Conservation (phyloP, 345 rosid species). For the Eucalyptus camaldulensis region DNA sequence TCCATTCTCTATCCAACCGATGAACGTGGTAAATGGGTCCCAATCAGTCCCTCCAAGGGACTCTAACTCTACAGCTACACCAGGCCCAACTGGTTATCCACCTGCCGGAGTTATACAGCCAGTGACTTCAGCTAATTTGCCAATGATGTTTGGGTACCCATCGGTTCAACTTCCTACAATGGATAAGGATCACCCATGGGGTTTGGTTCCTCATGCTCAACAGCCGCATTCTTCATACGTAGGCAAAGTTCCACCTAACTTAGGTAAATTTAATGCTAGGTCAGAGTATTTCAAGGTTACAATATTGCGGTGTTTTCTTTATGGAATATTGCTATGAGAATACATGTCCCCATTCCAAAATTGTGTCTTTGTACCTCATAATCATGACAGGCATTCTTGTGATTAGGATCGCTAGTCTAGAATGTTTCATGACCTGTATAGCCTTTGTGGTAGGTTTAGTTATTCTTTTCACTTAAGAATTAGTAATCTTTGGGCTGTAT, state of each 20-base stretch:
- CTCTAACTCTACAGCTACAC: slow-evolving; percentile 25
- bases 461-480: neutral
- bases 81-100: slow-evolving; percentile 28
- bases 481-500: neutral
- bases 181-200: slow-evolving; percentile 77
- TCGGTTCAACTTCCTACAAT: slow-evolving; percentile 71
- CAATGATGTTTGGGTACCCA: slow-evolving; percentile 66
- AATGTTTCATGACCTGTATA: neutral
- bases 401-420: neutral
- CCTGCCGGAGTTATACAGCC: slow-evolving; percentile 23
- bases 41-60: slow-evolving; percentile 42
- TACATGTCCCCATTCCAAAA: neutral
- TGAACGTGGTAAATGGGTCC: slow-evolving; percentile 27
- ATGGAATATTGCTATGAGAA: neutral
- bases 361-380: neutral
- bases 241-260: slow-evolving; percentile 37
- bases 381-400: neutral
- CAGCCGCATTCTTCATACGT: slow-evolving; percentile 41
- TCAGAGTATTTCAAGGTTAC: slow-evolving; percentile 24
- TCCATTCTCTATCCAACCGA: slow-evolving; percentile 46
- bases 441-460: neutral
- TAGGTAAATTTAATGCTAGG: slow-evolving; percentile 34
- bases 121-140: slow-evolving; percentile 45
- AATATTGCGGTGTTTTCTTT: neutral
- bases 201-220: slow-evolving; percentile 39